phyloP scores from a whole-genome alignment of 2,329 filamentous ascomycete genomes.

The Aspergillus tubingensis region DNA sequence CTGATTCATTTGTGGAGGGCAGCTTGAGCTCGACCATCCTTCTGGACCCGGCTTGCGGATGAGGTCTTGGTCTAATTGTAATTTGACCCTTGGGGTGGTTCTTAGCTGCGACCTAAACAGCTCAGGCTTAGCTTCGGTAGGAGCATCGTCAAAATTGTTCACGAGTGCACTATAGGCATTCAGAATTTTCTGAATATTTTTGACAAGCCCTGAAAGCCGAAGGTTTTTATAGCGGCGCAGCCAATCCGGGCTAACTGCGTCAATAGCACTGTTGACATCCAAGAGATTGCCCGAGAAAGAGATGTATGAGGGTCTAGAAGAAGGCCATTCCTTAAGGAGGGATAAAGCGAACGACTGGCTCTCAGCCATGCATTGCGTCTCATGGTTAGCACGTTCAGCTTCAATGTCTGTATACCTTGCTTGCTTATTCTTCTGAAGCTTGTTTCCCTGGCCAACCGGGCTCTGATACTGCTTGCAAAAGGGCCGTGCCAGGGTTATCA shows the following conservation, averaged over 20 bases:
- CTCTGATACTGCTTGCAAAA: not conserved
- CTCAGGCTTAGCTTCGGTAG: too few species aligned
- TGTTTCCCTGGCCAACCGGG: not conserved
- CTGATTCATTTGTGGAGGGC: not conserved
- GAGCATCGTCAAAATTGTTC: too few species aligned
- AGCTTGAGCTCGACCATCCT: not conserved
- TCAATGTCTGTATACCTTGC: conserved; percentile 19
- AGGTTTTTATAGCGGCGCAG: conserved; percentile 51
- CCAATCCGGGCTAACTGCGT: conserved; percentile 51
- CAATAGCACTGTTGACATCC: conserved; percentile 35
- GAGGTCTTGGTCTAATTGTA: not conserved
- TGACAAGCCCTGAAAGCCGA: conserved; percentile 49
- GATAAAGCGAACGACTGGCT: conserved; percentile 43
- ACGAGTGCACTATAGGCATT: conserved; percentile 26
- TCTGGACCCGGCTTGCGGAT: not conserved
- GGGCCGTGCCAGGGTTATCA: not conserved
- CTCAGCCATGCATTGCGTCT: conserved; percentile 34
- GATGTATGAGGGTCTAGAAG: conserved; percentile 31
- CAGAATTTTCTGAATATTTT: conserved; percentile 47
- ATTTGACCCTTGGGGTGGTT: too few species aligned
- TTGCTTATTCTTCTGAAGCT: conserved; percentile 14
- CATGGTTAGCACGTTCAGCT: conserved; percentile 25
- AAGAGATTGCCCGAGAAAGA: conserved; percentile 24
- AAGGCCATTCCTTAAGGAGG: conserved; percentile 52
- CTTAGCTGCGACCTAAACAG: not conserved